Evolutionary conservation across 371 early-diverging fungal genomes (phyloP).

Genomic region (Sanchytrium tribonematis): DNA sequence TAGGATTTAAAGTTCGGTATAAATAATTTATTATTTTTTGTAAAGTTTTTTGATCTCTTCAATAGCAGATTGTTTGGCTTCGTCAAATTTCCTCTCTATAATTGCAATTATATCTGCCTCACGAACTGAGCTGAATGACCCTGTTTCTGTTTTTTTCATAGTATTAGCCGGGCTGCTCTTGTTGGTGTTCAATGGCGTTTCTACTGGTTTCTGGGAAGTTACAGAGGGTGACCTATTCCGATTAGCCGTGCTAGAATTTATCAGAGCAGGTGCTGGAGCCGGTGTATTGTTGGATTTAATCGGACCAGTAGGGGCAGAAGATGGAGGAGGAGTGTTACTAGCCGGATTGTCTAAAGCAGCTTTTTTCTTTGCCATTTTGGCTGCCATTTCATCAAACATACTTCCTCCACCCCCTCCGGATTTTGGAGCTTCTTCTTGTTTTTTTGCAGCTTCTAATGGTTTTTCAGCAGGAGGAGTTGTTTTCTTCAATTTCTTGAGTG

Average conservation of each 20-base stretch:
- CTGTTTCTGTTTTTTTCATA: not conserved
- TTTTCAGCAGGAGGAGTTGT: not conserved
- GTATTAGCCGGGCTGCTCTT: not conserved
- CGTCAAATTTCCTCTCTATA: not conserved
- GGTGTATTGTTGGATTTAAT: not conserved
- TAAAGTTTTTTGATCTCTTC: not conserved
- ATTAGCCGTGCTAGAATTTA: not conserved
- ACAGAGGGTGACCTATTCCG: not conserved
- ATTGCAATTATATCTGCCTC: not conserved
- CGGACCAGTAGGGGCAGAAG: not conserved
- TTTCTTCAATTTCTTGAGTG: not conserved
- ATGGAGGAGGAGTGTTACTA: not conserved
- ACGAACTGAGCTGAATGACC: not conserved
- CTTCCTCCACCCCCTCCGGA: not conserved
- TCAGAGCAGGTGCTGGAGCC: not conserved
- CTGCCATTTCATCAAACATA: not conserved
- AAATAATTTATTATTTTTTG: not conserved
- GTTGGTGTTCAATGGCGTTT: not conserved
- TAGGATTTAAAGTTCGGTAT: too few relatives aligned
- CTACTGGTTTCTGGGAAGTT: not conserved
- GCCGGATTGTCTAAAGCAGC: not conserved
- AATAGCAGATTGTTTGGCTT: not conserved
- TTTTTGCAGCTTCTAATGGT: not conserved
- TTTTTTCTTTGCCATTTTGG: not conserved
- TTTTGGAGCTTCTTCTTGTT: not conserved